Evolutionary conservation across 176 grass and related monocot species (phyloP).

Genomic region (Puya raimondii): DNA sequence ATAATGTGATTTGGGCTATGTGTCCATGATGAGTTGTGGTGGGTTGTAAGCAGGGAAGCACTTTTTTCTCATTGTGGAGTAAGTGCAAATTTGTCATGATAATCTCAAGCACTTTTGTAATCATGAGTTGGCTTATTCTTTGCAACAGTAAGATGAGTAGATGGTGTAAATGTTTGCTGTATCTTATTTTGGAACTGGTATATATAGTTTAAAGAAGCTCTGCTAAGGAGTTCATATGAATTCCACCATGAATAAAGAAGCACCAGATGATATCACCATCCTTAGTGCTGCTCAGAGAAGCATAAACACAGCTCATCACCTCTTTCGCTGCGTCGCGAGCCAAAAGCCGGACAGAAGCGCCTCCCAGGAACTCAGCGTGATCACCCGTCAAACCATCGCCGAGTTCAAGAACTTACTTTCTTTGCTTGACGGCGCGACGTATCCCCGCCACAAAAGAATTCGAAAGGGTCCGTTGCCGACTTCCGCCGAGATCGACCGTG

Average conservation of each 20-base stretch:
- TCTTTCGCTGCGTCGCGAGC: background rate
- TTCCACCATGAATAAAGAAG: background rate
- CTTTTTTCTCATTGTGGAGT: background rate
- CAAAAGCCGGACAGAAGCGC: background rate
- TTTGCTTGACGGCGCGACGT: background rate
- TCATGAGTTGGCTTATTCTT: background rate
- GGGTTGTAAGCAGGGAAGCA: background rate
- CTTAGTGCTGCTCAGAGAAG: conserved; percentile 12
- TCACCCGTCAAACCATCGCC: background rate
- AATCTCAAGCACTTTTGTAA: background rate
- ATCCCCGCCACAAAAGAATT: background rate
- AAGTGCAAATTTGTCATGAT: background rate
- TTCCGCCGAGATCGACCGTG: background rate
- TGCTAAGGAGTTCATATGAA: background rate
- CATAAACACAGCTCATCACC: background rate
- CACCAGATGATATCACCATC: conserved; percentile 5
- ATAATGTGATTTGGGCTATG: background rate
- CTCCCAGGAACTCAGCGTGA: conserved; percentile 4
- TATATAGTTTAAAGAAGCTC: background rate
- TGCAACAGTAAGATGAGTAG: background rate
- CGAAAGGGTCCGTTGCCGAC: conserved; percentile 7
- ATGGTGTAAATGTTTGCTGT: background rate
- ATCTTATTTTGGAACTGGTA: too few relatives aligned
- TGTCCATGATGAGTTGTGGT: background rate
- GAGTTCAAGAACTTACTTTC: conserved; percentile 4